These are phyloP conservation scores for Amanita phalloides DNA, from an alignment of 768 basidiomycete genomes.

Conservation along the genomic window DNA sequence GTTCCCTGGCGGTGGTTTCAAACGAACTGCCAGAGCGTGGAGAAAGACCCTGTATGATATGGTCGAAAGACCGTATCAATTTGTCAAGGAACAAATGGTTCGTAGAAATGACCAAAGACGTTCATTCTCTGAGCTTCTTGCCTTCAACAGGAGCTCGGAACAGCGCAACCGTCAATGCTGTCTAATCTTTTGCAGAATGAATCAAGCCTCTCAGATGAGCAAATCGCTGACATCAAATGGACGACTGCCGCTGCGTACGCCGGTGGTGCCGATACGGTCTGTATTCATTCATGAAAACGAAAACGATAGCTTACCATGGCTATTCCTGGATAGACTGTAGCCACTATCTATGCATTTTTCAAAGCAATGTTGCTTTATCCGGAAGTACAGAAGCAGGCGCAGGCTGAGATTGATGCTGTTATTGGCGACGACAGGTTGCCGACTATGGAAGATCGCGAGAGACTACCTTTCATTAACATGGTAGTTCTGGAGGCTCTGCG, in stretches of 20 bases:
- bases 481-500: conserved; percentile 15
- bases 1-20: conserved; percentile 37
- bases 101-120: no score
- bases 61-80: conserved; percentile 25
- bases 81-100: conserved; percentile 13
- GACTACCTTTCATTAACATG: conserved; percentile 30
- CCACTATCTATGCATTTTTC: conserved; percentile 26
- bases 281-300: background rate
- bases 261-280: conserved; percentile 26
- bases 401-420: conserved; percentile 14
- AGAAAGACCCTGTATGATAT: conserved; percentile 12
- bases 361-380: conserved; percentile 17
- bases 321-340: conserved; percentile 22
- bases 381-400: conserved; percentile 16
- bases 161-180: no score
- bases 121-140: no score
- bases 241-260: conserved; percentile 23
- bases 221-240: no score
- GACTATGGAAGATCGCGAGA: conserved; percentile 17
- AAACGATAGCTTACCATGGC: background rate
- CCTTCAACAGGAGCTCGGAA: no score
- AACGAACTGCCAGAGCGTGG: conserved; percentile 16
- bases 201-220: no score
- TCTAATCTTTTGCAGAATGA: no score
- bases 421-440: conserved; percentile 29